phyloP scores from a whole-genome alignment of 306 rosid species.

The Carpinus viminea region DNA sequence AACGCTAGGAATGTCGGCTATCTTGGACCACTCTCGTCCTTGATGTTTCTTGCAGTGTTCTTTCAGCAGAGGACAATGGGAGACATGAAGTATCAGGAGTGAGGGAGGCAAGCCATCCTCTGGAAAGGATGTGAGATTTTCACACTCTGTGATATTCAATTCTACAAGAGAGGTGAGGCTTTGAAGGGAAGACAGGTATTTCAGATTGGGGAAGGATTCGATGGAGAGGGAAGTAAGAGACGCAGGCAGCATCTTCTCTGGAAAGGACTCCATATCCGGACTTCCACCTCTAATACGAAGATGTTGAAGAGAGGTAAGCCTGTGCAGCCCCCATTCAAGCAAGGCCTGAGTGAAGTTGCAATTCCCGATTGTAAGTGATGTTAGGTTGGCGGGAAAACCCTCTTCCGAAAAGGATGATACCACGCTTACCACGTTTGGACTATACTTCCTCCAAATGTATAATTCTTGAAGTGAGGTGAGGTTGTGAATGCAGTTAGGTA shows the following conservation, averaged over 20 bases:
- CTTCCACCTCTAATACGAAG: background rate
- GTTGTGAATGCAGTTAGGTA: conserved; percentile 5
- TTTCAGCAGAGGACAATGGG: background rate
- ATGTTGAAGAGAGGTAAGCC: conserved; percentile 18
- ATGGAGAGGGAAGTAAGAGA: background rate
- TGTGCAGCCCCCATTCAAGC: conserved; percentile 18
- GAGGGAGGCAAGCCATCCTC: background rate
- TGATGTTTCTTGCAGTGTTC: background rate
- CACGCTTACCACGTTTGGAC: no score
- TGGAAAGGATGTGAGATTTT: background rate
- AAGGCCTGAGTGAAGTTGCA: background rate
- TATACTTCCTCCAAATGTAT: no score
- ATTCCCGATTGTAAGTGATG: conserved; percentile 1
- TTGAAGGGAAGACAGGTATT: conserved; percentile 8
- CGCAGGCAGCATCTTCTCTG: conserved; percentile 15
- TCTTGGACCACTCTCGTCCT: conserved; percentile 1
- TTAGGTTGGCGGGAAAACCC: conserved; percentile 16
- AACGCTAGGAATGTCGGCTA: no score
- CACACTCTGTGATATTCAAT: background rate
- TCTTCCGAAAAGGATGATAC: no score
- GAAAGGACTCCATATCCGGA: conserved; percentile 18
- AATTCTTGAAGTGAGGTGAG: conserved; percentile 14
- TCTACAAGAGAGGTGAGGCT: conserved; percentile 35
- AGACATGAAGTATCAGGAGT: rapidly evolving
- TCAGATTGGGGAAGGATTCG: background rate